Conservation (phyloP, 805 yeast genomes). For the Pichia cabralensis region DNA sequence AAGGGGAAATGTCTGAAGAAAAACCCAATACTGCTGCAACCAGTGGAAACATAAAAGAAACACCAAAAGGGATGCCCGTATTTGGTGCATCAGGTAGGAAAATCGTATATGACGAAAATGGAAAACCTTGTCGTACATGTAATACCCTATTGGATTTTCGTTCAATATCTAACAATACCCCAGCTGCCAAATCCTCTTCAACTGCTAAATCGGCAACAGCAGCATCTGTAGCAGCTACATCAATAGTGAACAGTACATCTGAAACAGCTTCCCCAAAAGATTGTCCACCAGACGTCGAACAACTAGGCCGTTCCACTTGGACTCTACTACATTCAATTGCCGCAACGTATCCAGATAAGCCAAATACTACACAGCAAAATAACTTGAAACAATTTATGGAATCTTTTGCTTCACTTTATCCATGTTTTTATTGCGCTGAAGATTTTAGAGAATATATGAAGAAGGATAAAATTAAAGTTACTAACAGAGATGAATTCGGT, state of each 20-base stretch:
- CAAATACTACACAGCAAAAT: constrained; percentile 49
- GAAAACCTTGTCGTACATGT: constrained; percentile 93
- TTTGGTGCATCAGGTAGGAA: constrained; percentile 54
- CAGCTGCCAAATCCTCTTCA: constrained; percentile 7
- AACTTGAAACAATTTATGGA: constrained; percentile 64
- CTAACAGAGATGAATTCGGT: constrained; percentile 70
- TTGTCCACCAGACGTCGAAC: constrained; percentile 81
- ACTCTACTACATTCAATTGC: constrained; percentile 84
- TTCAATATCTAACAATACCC: constrained; percentile 34
- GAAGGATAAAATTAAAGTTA: constrained; percentile 44
- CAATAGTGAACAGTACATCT: constrained; percentile 12
- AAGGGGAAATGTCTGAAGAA: constrained; percentile 2
- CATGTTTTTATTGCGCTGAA: constrained; percentile 88
- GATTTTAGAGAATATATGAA: constrained; percentile 63
- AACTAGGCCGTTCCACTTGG: constrained; percentile 84
- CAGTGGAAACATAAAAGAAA: neutral
- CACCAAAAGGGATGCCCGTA: constrained; percentile 28
- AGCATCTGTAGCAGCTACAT: constrained; percentile 8
- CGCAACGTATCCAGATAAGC: constrained; percentile 72
- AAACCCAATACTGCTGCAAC: no score
- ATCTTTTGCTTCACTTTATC: constrained; percentile 72
- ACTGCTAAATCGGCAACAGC: constrained; percentile 14
- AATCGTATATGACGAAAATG: constrained; percentile 75
- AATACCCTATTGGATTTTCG: constrained; percentile 75
- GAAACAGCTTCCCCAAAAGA: constrained; percentile 33